Conservation (phyloP, 164 flowering plant genomes). For the Chimonanthus praecox region DNA sequence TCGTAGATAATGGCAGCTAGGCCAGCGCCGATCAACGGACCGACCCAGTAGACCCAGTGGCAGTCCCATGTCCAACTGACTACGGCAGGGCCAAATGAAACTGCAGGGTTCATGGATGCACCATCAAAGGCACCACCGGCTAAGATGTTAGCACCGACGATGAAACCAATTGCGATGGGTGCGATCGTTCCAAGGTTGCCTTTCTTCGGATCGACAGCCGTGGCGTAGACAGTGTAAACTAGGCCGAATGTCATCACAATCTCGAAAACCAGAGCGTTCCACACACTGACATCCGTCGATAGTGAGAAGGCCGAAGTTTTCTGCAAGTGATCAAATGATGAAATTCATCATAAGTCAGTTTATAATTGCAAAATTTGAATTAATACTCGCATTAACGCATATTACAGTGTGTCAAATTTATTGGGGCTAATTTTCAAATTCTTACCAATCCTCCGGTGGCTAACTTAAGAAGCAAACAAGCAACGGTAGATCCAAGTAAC, state of each 20-base stretch:
- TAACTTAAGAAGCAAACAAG: conserved; percentile 36
- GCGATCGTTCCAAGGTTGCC: conserved; percentile 34
- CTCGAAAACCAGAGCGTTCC: conserved; percentile 38
- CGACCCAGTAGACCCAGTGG: conserved; percentile 50
- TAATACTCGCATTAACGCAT: no score
- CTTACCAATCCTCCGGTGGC: conserved; percentile 47
- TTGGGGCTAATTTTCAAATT: not conserved
- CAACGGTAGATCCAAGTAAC: conserved; percentile 35
- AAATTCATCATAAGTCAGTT: not conserved
- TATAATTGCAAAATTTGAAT: no score
- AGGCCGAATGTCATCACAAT: conserved; percentile 18
- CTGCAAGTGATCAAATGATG: conserved; percentile 13
- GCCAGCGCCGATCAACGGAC: conserved; percentile 35
- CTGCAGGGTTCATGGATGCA: conserved; percentile 13
- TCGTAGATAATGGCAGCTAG: conserved; percentile 33
- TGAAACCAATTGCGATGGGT: conserved; percentile 43
- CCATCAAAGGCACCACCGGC: conserved; percentile 47
- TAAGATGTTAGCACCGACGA: conserved; percentile 43
- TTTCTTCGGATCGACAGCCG: conserved; percentile 24
- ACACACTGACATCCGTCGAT: conserved; percentile 21
- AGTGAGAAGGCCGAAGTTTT: conserved; percentile 26
- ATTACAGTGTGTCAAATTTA: not conserved
- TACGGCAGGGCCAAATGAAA: conserved; percentile 40
- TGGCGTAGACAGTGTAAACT: conserved; percentile 8
- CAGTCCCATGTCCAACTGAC: conserved; percentile 40